Evolutionary conservation across 257 asterid genomes (phyloP), one percentile per base, ranked within the genome.

Genomic region (Salvia rosmarinus): DNA sequence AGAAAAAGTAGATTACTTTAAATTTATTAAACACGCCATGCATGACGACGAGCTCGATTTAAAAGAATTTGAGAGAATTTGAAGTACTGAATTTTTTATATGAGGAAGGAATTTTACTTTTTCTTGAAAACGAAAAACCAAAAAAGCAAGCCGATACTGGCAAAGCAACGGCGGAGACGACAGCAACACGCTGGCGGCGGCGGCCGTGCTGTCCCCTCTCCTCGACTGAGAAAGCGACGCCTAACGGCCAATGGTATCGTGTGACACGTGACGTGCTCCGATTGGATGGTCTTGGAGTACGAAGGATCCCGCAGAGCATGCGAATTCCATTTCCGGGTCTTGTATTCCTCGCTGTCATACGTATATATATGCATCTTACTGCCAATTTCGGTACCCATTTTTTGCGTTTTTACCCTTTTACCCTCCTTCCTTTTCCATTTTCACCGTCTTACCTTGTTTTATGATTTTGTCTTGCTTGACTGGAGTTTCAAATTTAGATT

Each of bases 141-240:
- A 23, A 23, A 23, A 50, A 50, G 56, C 8, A 17, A 1, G 55
- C 25, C 25, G 56, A 19, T 50, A 25, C 25, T 0, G 52, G 20
- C 6, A 17, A 61, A 25, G 68, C 65, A 50, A 67, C 64, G 78
- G 84, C 61, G 73, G 75, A 55, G 67, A 78, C 85, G 89, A 87
- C 94, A 75, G 69, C 4, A 47, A 46, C 35, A 47, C 75, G n/a
- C n/a, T n/a, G 71, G 83, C 82, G 67, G 80, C 84, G 70, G 93
- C 94, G 87, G 91, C 87, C 86, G 87, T 40, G 82, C 25, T 85
- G 96, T 85, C 88, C 68, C 47, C 62, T 68, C 9, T 34, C 60
- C 37, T 20, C 66, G 10, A 39, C 12, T 30, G 8, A 9, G 92
- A 87, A 71, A 85, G 86, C 83, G 88, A 85, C 86, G 80, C 61